Conservation (phyloP, 2,329 filamentous ascomycete genomes). For the Colletotrichum kahawae region DNA sequence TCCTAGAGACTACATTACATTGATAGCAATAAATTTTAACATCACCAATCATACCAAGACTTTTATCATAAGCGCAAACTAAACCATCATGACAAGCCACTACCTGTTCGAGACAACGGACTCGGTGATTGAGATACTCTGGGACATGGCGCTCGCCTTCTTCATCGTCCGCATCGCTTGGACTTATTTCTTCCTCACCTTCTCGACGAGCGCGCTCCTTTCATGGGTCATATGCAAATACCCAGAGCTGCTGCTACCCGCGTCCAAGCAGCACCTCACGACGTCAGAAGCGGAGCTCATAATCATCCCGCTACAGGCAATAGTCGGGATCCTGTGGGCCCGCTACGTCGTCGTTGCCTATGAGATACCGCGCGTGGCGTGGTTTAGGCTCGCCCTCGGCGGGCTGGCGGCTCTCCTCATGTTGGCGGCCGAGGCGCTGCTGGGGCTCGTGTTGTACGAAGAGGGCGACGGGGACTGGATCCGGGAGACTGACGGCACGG, state of each 20-base stretch:
- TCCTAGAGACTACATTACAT: not conserved
- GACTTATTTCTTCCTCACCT: constrained; percentile 34
- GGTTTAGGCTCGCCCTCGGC: constrained; percentile 15
- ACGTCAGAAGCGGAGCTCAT: not conserved
- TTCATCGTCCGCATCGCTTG: constrained; percentile 37
- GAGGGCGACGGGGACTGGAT: not conserved
- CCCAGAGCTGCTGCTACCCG: not conserved
- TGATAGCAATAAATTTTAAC: not conserved
- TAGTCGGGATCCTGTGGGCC: not conserved
- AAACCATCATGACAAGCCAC: not conserved
- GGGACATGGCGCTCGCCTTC: constrained; percentile 39
- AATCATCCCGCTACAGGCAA: not conserved
- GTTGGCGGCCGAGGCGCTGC: not conserved
- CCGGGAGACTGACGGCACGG: not conserved
- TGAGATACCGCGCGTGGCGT: constrained; percentile 13
- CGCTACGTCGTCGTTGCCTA: constrained; percentile 1
- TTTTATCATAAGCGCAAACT: not conserved
- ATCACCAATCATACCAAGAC: not conserved
- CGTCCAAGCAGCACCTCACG: not conserved
- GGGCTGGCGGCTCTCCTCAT: not conserved
- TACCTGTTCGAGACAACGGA: constrained; percentile 35
- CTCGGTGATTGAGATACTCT: constrained; percentile 40
- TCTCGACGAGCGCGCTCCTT: constrained; percentile 26
- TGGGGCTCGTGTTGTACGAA: not conserved
- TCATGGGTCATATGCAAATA: not conserved